Percentiles rank a stretch among this genome's conserved stretches.
Evolutionary conservation across 345 rosid genomes (phyloP).

Genomic region (Acer negundo): DNA sequence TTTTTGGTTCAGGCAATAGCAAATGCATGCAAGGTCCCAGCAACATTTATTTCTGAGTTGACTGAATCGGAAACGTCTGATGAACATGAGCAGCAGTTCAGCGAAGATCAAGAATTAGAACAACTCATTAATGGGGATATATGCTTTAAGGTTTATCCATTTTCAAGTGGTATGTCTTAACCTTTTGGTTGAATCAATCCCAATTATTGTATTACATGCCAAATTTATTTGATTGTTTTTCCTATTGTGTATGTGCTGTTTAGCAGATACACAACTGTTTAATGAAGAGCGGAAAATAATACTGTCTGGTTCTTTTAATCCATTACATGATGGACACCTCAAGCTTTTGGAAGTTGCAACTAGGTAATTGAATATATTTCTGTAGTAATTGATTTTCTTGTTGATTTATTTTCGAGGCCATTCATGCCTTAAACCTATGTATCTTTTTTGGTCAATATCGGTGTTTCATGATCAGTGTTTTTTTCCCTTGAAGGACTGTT

Average conservation of each 20-base stretch:
- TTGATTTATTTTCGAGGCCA: constrained; percentile 6
- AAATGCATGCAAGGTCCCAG: constrained; percentile 68
- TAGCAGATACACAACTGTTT: constrained; percentile 41
- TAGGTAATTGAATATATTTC: constrained; percentile 49
- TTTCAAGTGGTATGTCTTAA: constrained; percentile 58
- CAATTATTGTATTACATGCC: not conserved
- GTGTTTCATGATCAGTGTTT: not conserved
- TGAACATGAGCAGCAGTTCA: constrained; percentile 55
- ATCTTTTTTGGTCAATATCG: not conserved
- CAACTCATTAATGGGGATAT: constrained; percentile 68
- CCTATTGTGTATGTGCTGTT: constrained; percentile 25
- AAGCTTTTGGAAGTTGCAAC: constrained; percentile 90
- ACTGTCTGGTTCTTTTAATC: constrained; percentile 91
- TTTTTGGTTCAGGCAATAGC: constrained; percentile 70
- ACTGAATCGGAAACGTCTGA: constrained; percentile 55
- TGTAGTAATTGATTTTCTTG: not conserved
- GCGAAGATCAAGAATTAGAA: constrained; percentile 74
- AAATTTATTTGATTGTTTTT: constrained; percentile 10
- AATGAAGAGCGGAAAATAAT: constrained; percentile 73
- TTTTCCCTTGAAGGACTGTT: not conserved
- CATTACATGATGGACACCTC: constrained; percentile 89
- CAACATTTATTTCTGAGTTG: constrained; percentile 51
- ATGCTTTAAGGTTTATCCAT: constrained; percentile 78
- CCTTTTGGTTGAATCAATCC: constrained; percentile 22
- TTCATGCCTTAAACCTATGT: not conserved